Conservation (phyloP, 208 protist species). For the Kentomonas sorsogonicus region DNA sequence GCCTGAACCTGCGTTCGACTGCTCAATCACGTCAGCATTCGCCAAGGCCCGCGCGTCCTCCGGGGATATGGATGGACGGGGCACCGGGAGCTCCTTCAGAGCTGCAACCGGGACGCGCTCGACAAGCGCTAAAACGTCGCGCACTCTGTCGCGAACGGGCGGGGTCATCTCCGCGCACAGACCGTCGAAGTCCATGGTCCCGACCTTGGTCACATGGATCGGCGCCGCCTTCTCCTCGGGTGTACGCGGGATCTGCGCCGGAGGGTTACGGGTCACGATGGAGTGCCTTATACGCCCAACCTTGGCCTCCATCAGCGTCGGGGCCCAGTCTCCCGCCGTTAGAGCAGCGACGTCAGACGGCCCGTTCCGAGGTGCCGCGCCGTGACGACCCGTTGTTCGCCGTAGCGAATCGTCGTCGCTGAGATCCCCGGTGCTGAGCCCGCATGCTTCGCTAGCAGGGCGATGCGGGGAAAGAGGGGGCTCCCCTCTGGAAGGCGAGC, state of each 20-base stretch:
- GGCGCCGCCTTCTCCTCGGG: neutral
- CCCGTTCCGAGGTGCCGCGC: conserved; percentile 15
- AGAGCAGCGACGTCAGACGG: conserved; percentile 8
- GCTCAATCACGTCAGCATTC: conserved; percentile 1
- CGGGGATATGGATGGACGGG: neutral
- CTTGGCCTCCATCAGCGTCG: conserved; percentile 2
- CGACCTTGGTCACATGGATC: neutral
- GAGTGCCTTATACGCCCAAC: neutral
- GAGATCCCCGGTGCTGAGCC: neutral
- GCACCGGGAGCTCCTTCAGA: neutral
- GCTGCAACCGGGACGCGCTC: neutral
- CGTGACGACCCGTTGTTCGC: neutral
- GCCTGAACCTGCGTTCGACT: neutral
- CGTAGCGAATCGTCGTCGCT: conserved; percentile 14
- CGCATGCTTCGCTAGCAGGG: conserved; percentile 14
- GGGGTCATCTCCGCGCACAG: neutral
- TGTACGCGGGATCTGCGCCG: neutral
- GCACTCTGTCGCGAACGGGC: neutral
- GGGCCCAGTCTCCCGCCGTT: conserved; percentile 5
- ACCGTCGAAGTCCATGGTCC: neutral
- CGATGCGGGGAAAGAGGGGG: neutral
- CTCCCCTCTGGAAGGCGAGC: neutral
- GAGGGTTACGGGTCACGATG: conserved; percentile 3
- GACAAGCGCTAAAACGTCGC: neutral
- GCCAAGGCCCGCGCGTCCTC: neutral